These are phyloP conservation scores for Sporothrix luriei DNA, from an alignment of 2,329 filamentous ascomycete genomes.

Conservation along the genomic window DNA sequence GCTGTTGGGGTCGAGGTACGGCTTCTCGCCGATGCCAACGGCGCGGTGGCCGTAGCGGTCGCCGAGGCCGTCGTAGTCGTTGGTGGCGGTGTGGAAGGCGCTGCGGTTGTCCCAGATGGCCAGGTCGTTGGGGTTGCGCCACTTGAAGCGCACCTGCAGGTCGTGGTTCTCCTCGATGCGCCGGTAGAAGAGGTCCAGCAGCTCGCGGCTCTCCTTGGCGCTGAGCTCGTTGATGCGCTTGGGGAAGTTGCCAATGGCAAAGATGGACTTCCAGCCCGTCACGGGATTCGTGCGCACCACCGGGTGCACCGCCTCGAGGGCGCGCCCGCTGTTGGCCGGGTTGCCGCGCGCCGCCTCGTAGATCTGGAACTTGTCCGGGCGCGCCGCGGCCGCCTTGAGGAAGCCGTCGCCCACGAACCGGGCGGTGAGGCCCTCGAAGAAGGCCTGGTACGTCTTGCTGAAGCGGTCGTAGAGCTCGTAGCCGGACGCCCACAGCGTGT, in stretches of 20 bases:
- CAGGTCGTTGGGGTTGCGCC: slow-evolving; percentile 51
- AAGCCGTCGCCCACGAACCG: slow-evolving; percentile 57
- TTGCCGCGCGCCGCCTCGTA: slow-evolving; percentile 52
- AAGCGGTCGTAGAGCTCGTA: slow-evolving; percentile 69
- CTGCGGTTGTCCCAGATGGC: slow-evolving; percentile 63
- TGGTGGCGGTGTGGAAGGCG: slow-evolving; percentile 59
- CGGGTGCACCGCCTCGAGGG: slow-evolving; percentile 55
- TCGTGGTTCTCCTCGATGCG: slow-evolving; percentile 60
- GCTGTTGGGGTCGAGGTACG: slow-evolving; percentile 55
- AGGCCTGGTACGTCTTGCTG: slow-evolving; percentile 50
- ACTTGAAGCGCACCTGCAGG: slow-evolving; percentile 54
- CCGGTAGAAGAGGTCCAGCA: slow-evolving; percentile 55
- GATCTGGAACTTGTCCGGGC: slow-evolving; percentile 49
- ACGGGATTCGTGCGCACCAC: slow-evolving; percentile 61
- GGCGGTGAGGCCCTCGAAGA: slow-evolving; percentile 61
- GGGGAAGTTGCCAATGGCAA: slow-evolving; percentile 56
- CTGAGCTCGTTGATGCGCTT: slow-evolving; percentile 55
- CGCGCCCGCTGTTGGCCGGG: slow-evolving; percentile 54
- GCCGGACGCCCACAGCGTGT: slow-evolving; percentile 68
- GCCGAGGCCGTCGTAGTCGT: slow-evolving; percentile 52
- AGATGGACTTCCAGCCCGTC: slow-evolving; percentile 60
- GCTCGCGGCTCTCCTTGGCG: slow-evolving; percentile 50
- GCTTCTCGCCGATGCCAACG: slow-evolving; percentile 57
- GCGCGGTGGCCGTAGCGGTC: slow-evolving; percentile 53
- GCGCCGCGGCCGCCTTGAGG: slow-evolving; percentile 47